A percentile compares a stretch with the other conserved stretches of the same genome.
These are phyloP conservation scores for Penicillium antarcticum DNA, from an alignment of 495 filamentous ascomycete species.

Conservation along the genomic window DNA sequence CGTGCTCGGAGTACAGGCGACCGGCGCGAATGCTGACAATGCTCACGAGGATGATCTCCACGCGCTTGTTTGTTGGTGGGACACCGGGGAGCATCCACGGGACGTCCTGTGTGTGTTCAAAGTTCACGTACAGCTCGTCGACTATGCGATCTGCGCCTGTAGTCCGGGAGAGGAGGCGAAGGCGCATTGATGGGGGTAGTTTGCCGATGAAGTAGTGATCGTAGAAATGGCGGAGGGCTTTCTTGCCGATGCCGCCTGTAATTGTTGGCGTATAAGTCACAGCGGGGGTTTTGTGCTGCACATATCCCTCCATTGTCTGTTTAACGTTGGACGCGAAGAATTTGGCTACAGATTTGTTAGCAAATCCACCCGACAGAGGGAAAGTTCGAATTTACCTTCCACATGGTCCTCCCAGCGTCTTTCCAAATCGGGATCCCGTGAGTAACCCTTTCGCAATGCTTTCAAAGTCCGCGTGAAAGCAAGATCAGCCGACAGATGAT, in stretches of 20 bases:
- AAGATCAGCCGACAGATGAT: constrained; percentile 48
- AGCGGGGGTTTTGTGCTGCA: constrained; percentile 44
- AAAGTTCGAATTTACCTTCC: constrained; percentile 38
- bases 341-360: constrained; percentile 28
- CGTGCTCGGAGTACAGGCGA: constrained; percentile 75
- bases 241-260: constrained; percentile 71
- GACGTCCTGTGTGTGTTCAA: constrained; percentile 68
- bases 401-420: constrained; percentile 56
- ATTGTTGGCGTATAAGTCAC: constrained; percentile 57
- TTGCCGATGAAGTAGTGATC: constrained; percentile 67
- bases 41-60: constrained; percentile 70
- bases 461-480: constrained; percentile 56
- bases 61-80: constrained; percentile 61
- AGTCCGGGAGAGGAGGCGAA: constrained; percentile 72
- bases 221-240: constrained; percentile 70
- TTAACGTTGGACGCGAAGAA: constrained; percentile 43
- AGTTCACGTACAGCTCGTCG: constrained; percentile 56
- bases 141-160: constrained; percentile 58
- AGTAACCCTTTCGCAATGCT: constrained; percentile 53
- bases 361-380: not conserved
- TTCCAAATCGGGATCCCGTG: constrained; percentile 57
- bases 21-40: constrained; percentile 74
- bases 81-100: constrained; percentile 82
- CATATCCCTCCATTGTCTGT: constrained; percentile 53
- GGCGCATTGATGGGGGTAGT: constrained; percentile 62